Percentiles rank a stretch among this genome's conserved stretches.
Evolutionary conservation across 208 protist species (phyloP).

Genomic region (Leishmania mexicana): DNA sequence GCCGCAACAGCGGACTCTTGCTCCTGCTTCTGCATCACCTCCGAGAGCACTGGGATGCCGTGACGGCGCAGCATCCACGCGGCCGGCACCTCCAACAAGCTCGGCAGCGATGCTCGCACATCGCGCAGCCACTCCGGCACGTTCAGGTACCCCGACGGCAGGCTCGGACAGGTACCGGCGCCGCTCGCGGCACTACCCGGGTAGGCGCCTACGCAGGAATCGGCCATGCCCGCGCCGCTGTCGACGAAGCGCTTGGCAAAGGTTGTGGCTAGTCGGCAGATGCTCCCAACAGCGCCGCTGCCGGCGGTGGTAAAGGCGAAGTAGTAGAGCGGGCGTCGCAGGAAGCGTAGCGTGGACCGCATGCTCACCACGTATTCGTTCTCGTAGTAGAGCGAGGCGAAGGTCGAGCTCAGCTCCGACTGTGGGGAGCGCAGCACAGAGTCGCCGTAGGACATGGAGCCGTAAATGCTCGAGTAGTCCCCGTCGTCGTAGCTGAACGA

Average conservation of each 20-base stretch:
- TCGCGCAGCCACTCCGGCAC: slow-evolving; percentile 68
- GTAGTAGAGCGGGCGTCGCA: slow-evolving; percentile 71
- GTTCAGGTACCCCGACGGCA: slow-evolving; percentile 49
- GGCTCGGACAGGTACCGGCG: not conserved
- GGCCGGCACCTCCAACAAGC: slow-evolving; percentile 58
- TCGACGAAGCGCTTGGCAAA: slow-evolving; percentile 10
- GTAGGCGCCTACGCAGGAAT: not conserved
- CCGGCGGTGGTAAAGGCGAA: slow-evolving; percentile 55
- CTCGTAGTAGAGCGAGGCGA: slow-evolving; percentile 80
- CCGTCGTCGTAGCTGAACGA: slow-evolving; percentile 34
- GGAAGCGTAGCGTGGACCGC: slow-evolving; percentile 41
- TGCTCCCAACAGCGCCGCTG: slow-evolving; percentile 37
- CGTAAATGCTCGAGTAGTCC: slow-evolving; percentile 40
- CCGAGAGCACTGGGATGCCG: slow-evolving; percentile 68
- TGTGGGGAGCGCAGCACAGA: slow-evolving; percentile 61
- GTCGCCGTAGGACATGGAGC: slow-evolving; percentile 48
- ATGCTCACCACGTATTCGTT: slow-evolving; percentile 44
- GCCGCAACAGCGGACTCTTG: slow-evolving; percentile 18
- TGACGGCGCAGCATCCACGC: slow-evolving; percentile 40
- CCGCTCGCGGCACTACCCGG: not conserved
- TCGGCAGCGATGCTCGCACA: slow-evolving; percentile 61
- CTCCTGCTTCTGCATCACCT: slow-evolving; percentile 46
- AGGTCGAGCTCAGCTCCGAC: slow-evolving; percentile 83
- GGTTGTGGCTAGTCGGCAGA: slow-evolving; percentile 38
- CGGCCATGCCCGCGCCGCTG: slow-evolving; percentile 5